These are phyloP conservation scores for Rhodotorula diobovata DNA, from an alignment of 768 basidiomycete species.

Conservation along the genomic window DNA sequence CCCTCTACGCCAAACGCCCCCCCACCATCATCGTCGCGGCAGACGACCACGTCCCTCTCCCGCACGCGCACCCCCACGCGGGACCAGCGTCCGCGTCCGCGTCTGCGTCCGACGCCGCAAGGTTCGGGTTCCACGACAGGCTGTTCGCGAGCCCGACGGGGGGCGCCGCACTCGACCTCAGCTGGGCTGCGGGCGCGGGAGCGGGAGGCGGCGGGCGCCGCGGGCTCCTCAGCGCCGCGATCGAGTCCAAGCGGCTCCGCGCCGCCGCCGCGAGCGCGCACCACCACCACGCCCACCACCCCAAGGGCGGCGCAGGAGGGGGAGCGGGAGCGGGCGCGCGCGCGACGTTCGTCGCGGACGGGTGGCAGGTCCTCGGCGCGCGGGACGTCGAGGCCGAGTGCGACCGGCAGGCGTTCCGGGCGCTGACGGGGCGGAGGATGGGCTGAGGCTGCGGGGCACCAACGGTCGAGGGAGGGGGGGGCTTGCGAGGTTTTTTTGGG, in stretches of 20 bases:
- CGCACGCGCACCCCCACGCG: no score
- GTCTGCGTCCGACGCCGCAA: neutral
- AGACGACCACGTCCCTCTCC: no score
- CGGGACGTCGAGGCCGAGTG: conserved; percentile 21
- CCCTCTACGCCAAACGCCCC: conserved; percentile 25
- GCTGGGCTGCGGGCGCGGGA: neutral
- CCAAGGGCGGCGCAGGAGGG: no score
- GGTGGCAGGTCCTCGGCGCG: conserved; percentile 30
- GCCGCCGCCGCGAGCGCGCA: conserved; percentile 1
- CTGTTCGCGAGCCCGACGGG: conserved; percentile 29
- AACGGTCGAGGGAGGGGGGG: no score
- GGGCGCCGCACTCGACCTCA: conserved; percentile 24
- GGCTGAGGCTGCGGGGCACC: neutral
- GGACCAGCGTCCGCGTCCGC: no score
- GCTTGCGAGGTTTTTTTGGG: no score
- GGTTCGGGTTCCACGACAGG: conserved; percentile 12
- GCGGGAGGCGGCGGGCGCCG: neutral
- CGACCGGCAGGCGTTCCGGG: conserved; percentile 33
- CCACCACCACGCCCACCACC: no score
- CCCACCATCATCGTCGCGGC: conserved; percentile 35
- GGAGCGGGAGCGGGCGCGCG: neutral
- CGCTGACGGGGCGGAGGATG: conserved; percentile 35
- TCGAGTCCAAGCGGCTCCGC: conserved; percentile 18
- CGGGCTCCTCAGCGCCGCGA: conserved; percentile 7
- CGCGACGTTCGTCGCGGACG: conserved; percentile 4